phyloP scores from a whole-genome alignment of 1,139 yeast species.

The Suhomyces atakaporum region DNA sequence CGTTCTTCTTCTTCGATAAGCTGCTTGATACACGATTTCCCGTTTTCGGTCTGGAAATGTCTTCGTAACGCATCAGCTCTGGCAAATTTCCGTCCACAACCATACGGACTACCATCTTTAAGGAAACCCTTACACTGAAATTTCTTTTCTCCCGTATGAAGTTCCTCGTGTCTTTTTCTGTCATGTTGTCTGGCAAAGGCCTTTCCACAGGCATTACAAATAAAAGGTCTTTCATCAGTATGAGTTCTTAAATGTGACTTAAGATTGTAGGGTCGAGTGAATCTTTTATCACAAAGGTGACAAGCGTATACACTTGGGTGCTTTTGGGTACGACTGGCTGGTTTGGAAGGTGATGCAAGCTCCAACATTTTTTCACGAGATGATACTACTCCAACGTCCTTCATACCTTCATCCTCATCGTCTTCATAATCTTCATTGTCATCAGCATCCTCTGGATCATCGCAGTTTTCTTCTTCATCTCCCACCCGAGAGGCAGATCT shows the following conservation, averaged over 20 bases:
- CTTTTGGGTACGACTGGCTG: slow-evolving; percentile 62
- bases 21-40: slow-evolving; percentile 77
- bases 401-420: slow-evolving; percentile 14
- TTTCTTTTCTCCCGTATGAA: slow-evolving; percentile 88
- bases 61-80: slow-evolving; percentile 93
- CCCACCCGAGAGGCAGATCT: slow-evolving; percentile 17
- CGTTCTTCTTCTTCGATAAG: slow-evolving; percentile 67
- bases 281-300: slow-evolving; percentile 78
- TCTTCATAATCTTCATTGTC: slow-evolving; percentile 17
- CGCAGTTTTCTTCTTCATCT: slow-evolving; percentile 16
- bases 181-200: slow-evolving; percentile 97
- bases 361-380: slow-evolving; percentile 63
- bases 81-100: slow-evolving; percentile 92
- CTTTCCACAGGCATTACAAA: slow-evolving; percentile 84
- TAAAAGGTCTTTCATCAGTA: slow-evolving; percentile 90
- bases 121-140: slow-evolving; percentile 79
- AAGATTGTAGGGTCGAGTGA: slow-evolving; percentile 89
- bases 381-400: slow-evolving; percentile 19
- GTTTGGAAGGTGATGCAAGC: slow-evolving; percentile 55
- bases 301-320: slow-evolving; percentile 84
- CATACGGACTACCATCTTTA: slow-evolving; percentile 71
- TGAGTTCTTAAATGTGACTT: slow-evolving; percentile 92
- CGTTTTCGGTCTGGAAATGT: slow-evolving; percentile 93
- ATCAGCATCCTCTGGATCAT: slow-evolving; percentile 17
- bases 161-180: slow-evolving; percentile 87